These are phyloP conservation scores for Grosmannia clavigera DNA, from an alignment of 2,329 filamentous ascomycete genomes.

Conservation along the genomic window DNA sequence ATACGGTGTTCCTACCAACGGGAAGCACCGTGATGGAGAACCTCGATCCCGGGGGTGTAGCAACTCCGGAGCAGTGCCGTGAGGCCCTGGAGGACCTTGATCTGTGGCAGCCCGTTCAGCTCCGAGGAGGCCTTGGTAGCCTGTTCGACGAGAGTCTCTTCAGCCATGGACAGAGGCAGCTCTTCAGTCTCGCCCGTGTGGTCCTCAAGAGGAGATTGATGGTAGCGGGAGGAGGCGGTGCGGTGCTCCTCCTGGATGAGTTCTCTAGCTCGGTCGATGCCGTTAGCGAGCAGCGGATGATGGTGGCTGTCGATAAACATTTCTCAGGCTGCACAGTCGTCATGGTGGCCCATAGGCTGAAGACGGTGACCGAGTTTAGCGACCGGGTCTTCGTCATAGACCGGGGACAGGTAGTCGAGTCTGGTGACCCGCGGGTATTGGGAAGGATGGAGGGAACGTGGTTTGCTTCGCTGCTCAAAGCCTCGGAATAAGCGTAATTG, in stretches of 20 bases:
- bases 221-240: slow-evolving; percentile 15
- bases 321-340: slow-evolving; percentile 39
- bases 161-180: slow-evolving; percentile 45
- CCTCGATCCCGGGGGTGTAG: slow-evolving; percentile 26
- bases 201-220: slow-evolving; percentile 24
- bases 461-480: slow-evolving; percentile 1
- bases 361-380: slow-evolving; percentile 37
- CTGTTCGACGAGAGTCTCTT: slow-evolving; percentile 38
- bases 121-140: slow-evolving; percentile 13
- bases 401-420: slow-evolving; percentile 32
- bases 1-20: slow-evolving; percentile 36
- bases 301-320: slow-evolving; percentile 25
- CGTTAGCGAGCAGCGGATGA: slow-evolving; percentile 28
- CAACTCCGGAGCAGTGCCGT: slow-evolving; percentile 11
- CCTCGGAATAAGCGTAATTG: no score
- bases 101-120: slow-evolving; percentile 19
- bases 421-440: slow-evolving; percentile 9
- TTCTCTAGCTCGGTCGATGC: slow-evolving; percentile 28
- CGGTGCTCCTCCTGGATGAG: slow-evolving; percentile 28
- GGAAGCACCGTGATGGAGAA: slow-evolving; percentile 25
- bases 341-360: slow-evolving; percentile 32
- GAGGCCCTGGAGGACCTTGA: slow-evolving; percentile 23
- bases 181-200: slow-evolving; percentile 50
- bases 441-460: slow-evolving; percentile 7
- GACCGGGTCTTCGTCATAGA: slow-evolving; percentile 40